Evolutionary conservation across 2,329 filamentous ascomycete species (phyloP), one percentile per base, ranked within the genome.

Genomic region (Penicillium sp.): DNA sequence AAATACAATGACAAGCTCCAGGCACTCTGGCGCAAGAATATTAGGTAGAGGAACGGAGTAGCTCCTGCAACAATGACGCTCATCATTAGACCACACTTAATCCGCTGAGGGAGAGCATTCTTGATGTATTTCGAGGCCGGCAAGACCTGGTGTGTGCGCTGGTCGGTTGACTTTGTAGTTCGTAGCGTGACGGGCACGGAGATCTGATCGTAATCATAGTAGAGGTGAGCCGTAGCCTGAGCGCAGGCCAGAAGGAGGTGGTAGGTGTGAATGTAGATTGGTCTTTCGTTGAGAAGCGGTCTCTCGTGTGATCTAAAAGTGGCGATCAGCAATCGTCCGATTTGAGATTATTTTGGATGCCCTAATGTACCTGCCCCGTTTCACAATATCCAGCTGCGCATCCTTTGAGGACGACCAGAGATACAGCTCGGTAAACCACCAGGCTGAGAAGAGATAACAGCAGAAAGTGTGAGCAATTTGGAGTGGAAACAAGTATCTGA

Each of bases 241-340:
- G 84, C 78, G 10, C 90, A 60, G 4, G 90, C 91, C 46, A 95
- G 82, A 0, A 88, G 75, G 3, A 88, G 72, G 66, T 95, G 85
- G 70, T 90, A 87, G 61, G 84, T 85, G 37, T 91, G 87, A 54
- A 97, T 81, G 73, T 93, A 95, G 28, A 98, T 84, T 0, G 92
- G 89, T 65, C 90, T 86, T 80, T 98, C 94, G 74, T 98, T 98
- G 60, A 97, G 79, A 55, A 87, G 84, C 22, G 89, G 84, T 38
- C 93, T 85, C 74, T 95, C 91, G 66, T 84, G 82, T 11, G 79
- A 72, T 62, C 79, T 81, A 60, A 2, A 38, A 6, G 5, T 1
- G 33, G 30, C n/a, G 25, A 38, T 71, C 60, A 62, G 61, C 19
- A 45, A 46, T 60, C 43, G 45, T 35, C 63, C 59, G 55, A 33